phyloP scores from a whole-genome alignment of 192 early-diverging fungal genomes.

The Coemansia sp. region DNA sequence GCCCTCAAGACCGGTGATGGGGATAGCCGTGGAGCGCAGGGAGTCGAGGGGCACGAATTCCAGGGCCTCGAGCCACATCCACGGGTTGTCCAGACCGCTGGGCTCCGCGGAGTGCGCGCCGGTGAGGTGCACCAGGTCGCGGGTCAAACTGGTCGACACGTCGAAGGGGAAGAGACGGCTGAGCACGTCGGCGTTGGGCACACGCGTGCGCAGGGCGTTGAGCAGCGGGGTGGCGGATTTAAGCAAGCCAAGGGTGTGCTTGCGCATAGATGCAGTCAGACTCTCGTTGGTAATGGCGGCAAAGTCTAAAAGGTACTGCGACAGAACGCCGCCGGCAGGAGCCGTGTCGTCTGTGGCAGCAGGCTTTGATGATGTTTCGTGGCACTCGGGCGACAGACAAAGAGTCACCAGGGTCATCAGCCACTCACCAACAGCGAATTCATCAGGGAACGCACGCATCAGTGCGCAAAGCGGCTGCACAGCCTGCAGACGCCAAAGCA shows the following conservation, averaged over 20 bases:
- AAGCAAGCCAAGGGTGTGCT: slow-evolving; percentile 21
- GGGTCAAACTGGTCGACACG: slow-evolving; percentile 13
- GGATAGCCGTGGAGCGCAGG: slow-evolving; percentile 13
- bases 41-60: slow-evolving; percentile 35
- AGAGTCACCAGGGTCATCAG: slow-evolving; percentile 39
- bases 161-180: slow-evolving; percentile 45
- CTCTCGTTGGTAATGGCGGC: slow-evolving; percentile 40
- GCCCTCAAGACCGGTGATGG: slow-evolving; percentile 31
- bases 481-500: slow-evolving; percentile 30
- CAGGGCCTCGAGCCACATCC: slow-evolving; percentile 41
- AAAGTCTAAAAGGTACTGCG: slow-evolving; percentile 33
- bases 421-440: slow-evolving; percentile 43
- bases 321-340: slow-evolving; percentile 1
- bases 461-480: slow-evolving; percentile 30
- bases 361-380: neutral
- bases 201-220: slow-evolving; percentile 3
- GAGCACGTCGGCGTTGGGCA: slow-evolving; percentile 13
- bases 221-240: slow-evolving; percentile 24
- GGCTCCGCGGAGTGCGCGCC: neutral
- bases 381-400: slow-evolving; percentile 26
- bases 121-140: slow-evolving; percentile 23
- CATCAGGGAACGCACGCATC: slow-evolving; percentile 40
- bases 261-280: slow-evolving; percentile 37
- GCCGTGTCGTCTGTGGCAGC: neutral
- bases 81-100: slow-evolving; percentile 32